Evolutionary conservation across 2,329 filamentous ascomycete species (phyloP).

Genomic region (Beauveria bassiana): DNA sequence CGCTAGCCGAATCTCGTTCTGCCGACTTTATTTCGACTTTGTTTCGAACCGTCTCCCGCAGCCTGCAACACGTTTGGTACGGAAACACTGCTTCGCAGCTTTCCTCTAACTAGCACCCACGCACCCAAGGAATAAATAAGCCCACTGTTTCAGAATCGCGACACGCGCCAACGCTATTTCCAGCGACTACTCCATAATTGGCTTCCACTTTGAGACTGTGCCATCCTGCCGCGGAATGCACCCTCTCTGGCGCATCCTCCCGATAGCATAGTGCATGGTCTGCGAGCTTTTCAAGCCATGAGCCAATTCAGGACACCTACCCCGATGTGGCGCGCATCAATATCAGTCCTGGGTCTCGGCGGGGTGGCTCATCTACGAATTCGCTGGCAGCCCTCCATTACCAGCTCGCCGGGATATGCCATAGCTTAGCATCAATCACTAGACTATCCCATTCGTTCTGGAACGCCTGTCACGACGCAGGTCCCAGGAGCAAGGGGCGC

Average conservation of each 20-base stretch:
- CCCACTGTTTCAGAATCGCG: conserved; percentile 10
- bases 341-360: background rate
- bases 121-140: background rate
- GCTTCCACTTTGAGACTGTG: background rate
- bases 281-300: background rate
- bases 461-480: conserved; percentile 4
- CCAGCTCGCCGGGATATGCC: background rate
- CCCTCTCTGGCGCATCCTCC: background rate
- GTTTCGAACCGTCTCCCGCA: background rate
- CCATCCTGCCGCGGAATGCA: background rate
- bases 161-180: background rate
- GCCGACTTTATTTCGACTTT: background rate
- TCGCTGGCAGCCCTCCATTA: conserved; percentile 6
- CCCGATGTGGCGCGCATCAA: conserved; percentile 1
- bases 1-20: background rate
- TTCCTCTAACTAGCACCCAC: no score
- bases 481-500: conserved; percentile 1
- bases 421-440: background rate
- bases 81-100: background rate
- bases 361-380: background rate
- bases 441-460: background rate
- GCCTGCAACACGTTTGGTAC: background rate
- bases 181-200: background rate
- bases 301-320: background rate
- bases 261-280: background rate